Conservation (phyloP, 2,329 filamentous ascomycete species). For the Ceratocystis ficicola region DNA sequence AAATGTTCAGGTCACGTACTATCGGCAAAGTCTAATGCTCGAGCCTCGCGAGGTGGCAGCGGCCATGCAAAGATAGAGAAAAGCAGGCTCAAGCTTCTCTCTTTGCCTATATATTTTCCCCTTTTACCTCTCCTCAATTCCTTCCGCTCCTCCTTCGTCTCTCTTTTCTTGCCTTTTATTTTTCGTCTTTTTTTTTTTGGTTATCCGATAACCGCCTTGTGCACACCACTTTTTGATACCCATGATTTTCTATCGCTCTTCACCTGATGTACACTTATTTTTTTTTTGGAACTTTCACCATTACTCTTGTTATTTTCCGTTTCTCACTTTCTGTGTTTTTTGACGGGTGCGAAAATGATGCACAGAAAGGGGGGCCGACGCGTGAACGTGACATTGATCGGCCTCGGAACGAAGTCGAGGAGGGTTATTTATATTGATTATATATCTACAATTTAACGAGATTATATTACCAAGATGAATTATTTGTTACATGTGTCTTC, state of each 20-base stretch:
- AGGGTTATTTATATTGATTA: not conserved
- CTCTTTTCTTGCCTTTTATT: slow-evolving; percentile 11
- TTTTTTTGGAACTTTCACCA: slow-evolving; percentile 6
- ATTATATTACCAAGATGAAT: not conserved
- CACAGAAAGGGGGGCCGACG: not conserved
- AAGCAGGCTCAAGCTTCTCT: not conserved
- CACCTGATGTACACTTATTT: slow-evolving; percentile 21
- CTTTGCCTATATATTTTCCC: not conserved
- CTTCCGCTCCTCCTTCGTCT: not conserved
- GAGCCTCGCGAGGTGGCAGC: slow-evolving; percentile 54
- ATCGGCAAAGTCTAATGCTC: slow-evolving; percentile 71
- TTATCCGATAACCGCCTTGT: not conserved
- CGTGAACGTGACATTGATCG: not conserved
- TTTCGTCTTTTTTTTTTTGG: slow-evolving; percentile 12
- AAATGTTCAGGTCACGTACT: slow-evolving; percentile 52
- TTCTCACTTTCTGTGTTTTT: not conserved
- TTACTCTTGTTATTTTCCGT: slow-evolving; percentile 11
- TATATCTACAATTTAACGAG: slow-evolving; percentile 1
- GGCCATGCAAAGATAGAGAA: slow-evolving; percentile 29
- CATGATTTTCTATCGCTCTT: slow-evolving; percentile 23
- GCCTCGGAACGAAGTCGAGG: not conserved
- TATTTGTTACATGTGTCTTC: not conserved
- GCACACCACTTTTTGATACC: slow-evolving; percentile 25
- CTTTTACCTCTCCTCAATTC: not conserved
- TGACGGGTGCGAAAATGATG: not conserved